Evolutionary conservation across 2,329 filamentous ascomycete genomes (phyloP), one percentile per base, ranked within the genome.

Genomic region (Fusarium sp.): DNA sequence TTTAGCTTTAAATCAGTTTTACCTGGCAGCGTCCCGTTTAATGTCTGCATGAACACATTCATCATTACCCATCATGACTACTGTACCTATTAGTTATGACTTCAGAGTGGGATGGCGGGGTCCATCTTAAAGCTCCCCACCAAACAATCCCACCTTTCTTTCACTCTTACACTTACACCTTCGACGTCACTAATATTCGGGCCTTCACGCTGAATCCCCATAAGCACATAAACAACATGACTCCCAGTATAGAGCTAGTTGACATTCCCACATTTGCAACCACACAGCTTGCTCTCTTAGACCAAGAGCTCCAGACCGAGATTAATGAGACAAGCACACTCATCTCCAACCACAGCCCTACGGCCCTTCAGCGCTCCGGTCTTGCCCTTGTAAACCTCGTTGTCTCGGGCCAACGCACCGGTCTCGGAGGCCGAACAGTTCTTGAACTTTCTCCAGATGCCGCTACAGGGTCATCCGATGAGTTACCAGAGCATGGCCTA

Each of bases 351-450:
- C 87, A 91, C 77, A 88, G 89, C 47, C 92, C 93, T 6, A 81
- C 86, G 0, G 83, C 87, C 1, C 87, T 96, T 14, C 87, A 92
- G 75, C 89, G 91, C 60, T 91, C 91, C 7, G 93, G 93, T n/a
- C 84, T 93, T 40, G 93, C 93, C 32, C 83, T 96, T 72, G 88
- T 89, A 17, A 95, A 94, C 78, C 87, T 98, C 10, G 82, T 87
- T 32, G 82, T 97, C 33, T 83, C 86, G 13, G 90, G 91, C 19
- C 92, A 92, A 75, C 90, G 94, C 30, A 99, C 96, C 0, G 96
- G 96, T 0, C 84, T 97, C 37, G 96, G 94, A 17, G 96, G 96
- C n/a, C 92, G 93, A 68, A 93, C 92, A 0, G 91, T 99, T 3
- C 82, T 97, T 5, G 94, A 97, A 77, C 88, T 99, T 2, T 81